Conservation (phyloP, 768 basidiomycete genomes). For the Podaxis sp. region DNA sequence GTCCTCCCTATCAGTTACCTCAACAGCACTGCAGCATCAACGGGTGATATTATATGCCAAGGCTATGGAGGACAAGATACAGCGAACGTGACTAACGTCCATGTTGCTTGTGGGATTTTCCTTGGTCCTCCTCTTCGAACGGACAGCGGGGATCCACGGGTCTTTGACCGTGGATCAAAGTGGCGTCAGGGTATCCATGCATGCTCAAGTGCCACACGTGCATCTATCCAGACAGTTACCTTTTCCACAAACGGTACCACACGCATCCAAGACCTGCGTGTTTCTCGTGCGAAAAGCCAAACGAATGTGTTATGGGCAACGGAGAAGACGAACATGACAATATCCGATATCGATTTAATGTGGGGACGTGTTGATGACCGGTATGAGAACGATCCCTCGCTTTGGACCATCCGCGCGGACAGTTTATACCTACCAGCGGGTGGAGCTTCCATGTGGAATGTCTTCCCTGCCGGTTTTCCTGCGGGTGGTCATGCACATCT, state of each 20-base stretch:
- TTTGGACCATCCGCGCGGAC: slow-evolving; percentile 6
- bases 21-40: background rate
- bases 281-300: background rate
- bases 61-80: slow-evolving; percentile 20
- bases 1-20: slow-evolving; percentile 7
- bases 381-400: slow-evolving; percentile 11
- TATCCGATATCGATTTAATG: background rate
- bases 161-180: slow-evolving; percentile 18
- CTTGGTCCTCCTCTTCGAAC: slow-evolving; percentile 19
- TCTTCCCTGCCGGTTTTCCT: background rate
- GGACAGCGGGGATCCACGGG: slow-evolving; percentile 19
- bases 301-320: slow-evolving; percentile 1
- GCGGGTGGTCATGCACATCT: background rate
- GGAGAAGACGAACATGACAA: background rate
- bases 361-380: slow-evolving; percentile 9
- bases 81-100: slow-evolving; percentile 21
- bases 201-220: slow-evolving; percentile 20
- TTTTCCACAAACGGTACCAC: slow-evolving; percentile 6
- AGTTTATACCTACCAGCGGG: slow-evolving; percentile 10
- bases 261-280: background rate
- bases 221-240: slow-evolving; percentile 5
- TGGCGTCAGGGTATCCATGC: slow-evolving; percentile 19
- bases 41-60: slow-evolving; percentile 11
- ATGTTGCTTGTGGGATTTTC: slow-evolving; percentile 21
- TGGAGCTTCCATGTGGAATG: background rate